phyloP scores from a whole-genome alignment of 345 rosid genomes.

The Turritis glabra region DNA sequence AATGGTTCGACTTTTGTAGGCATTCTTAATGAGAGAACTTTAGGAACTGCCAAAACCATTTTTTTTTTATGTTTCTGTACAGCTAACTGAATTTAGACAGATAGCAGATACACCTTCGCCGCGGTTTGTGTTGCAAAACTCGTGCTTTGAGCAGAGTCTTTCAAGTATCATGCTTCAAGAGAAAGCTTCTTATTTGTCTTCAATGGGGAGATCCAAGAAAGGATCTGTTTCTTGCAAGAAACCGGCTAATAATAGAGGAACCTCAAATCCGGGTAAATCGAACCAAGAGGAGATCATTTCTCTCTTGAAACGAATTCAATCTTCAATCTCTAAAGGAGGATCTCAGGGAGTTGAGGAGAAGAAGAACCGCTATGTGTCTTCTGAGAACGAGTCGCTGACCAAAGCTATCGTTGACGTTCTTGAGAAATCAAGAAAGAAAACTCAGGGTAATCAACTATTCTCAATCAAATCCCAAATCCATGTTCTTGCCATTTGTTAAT shows the following conservation, averaged over 20 bases:
- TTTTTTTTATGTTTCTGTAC: constrained; percentile 47
- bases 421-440: constrained; percentile 35
- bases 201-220: constrained; percentile 10
- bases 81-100: constrained; percentile 71
- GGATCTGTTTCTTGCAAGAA: constrained; percentile 24
- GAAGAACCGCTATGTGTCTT: constrained; percentile 13
- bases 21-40: no score
- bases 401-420: constrained; percentile 49
- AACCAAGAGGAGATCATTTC: constrained; percentile 55
- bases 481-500: neutral
- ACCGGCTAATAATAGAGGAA: constrained; percentile 23
- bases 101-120: constrained; percentile 41
- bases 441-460: constrained; percentile 17
- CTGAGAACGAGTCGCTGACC: constrained; percentile 27
- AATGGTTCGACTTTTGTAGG: no score
- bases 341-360: constrained; percentile 13
- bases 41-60: constrained; percentile 12
- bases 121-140: neutral
- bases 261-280: constrained; percentile 27
- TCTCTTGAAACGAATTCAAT: constrained; percentile 53
- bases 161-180: constrained; percentile 30
- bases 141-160: neutral
- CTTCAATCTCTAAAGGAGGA: constrained; percentile 54
- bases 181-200: constrained; percentile 33
- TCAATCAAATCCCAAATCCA: neutral